Percentiles rank a stretch among this genome's conserved stretches.
phyloP scores from a whole-genome alignment of 2,329 filamentous ascomycete genomes.

The Erysiphe pulchra region DNA sequence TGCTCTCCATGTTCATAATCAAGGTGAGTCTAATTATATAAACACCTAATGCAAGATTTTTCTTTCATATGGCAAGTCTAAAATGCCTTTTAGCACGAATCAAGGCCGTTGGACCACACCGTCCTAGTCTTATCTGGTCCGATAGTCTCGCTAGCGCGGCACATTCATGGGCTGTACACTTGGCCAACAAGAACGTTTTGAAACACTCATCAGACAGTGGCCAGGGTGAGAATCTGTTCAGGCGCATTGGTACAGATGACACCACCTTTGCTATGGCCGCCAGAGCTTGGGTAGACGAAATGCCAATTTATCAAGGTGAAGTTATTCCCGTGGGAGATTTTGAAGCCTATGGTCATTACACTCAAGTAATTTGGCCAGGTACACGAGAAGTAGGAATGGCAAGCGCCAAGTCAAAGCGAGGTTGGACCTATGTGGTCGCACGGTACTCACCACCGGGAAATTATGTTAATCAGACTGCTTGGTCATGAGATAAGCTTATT shows the following conservation, averaged over 20 bases:
- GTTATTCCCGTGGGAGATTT: constrained; percentile 1
- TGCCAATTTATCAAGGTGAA: constrained; percentile 1
- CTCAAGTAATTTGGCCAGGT: constrained; percentile 2
- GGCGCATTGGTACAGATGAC: neutral
- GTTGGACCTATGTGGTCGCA: neutral
- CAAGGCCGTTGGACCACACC: neutral
- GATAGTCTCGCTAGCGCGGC: neutral
- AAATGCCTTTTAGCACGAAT: neutral
- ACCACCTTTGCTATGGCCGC: neutral
- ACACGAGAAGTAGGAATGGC: constrained; percentile 1
- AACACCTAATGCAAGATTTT: too few relatives aligned
- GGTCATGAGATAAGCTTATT: neutral
- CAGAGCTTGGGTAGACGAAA: constrained; percentile 1
- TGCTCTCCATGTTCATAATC: too few relatives aligned
- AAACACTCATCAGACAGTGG: neutral
- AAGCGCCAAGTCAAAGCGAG: neutral
- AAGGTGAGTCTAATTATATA: too few relatives aligned
- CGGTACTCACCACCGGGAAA: neutral
- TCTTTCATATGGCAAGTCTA: too few relatives aligned
- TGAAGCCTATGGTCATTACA: constrained; percentile 2
- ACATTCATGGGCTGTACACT: neutral
- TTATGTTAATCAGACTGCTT: neutral
- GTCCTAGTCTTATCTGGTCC: neutral
- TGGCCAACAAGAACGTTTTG: neutral
- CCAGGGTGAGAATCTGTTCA: neutral